Base-by-base conservation (phyloP, 495 filamentous ascomycete species). In the Penicillium pancosmium region DNA sequence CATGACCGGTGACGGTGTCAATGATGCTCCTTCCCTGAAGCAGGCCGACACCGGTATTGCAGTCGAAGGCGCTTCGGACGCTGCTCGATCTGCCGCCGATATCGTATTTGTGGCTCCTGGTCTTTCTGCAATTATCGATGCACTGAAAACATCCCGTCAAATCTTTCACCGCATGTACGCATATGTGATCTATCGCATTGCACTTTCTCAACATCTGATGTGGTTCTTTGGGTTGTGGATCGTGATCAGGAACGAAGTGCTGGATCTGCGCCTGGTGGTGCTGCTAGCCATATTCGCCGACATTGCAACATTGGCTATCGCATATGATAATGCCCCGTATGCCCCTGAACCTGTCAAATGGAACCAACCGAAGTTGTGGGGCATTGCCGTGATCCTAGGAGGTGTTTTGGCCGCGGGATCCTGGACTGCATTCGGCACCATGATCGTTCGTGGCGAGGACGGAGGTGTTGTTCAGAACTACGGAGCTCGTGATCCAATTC, bases 1-100 rank as follows among this genome's bases (percentile, higher is more conserved):
- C 70, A 97, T 97, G 93, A 97, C 93, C 75, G 93, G 93, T 81
- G 93, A 97, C 68, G 93, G 93, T 84, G 93, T 97, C 73, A 97
- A 97, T 75, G 93, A 97, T 78, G 93, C 93, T 56, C 91, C 93
- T 49, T 96, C 92, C 33, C 81, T 97, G 58, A 97, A 97, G 81
- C 96, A 96, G 82, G 92, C 93, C 34, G 92, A 97, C 80, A 80
- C 78, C 33, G 78, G 78, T 79, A 96, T 96, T 80, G 92, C 92
- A 64, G 92, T 96, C 63, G 91, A 96, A 80, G 92, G 92, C 78
- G 85, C 92, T 54, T 94, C 92, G 19, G 92, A 96, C 78, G 92
- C 92, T 74, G 92, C 92, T 68, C 89, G 91, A 67, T 92, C 91
- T 58, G 92, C 92, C 65, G 91, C 92, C 65, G 92, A 96, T 80